Evolutionary conservation across 2,329 filamentous ascomycete genomes (phyloP).

Genomic region (Leptographium procerum): DNA sequence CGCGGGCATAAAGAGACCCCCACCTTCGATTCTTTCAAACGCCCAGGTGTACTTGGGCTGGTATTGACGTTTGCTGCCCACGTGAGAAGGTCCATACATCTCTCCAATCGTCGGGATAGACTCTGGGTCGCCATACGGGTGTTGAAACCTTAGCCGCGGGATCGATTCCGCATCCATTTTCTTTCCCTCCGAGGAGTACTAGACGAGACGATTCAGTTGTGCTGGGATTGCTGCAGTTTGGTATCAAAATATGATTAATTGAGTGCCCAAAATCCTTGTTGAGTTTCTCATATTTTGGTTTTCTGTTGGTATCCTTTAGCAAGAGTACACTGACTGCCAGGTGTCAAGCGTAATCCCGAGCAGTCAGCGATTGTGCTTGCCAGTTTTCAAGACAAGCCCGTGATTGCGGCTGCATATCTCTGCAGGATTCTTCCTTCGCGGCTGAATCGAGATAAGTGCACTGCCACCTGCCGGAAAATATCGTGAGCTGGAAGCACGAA

Average conservation of each 20-base stretch:
- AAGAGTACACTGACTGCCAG: background rate
- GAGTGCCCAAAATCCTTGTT: background rate
- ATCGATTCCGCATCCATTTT: background rate
- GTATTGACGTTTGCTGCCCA: no score
- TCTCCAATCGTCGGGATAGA: background rate
- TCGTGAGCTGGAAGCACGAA: background rate
- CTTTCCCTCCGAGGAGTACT: background rate
- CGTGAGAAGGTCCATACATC: background rate
- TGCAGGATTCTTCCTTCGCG: no score
- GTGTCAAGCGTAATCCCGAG: background rate
- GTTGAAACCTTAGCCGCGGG: background rate
- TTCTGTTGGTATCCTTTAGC: background rate
- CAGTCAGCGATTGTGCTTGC: background rate
- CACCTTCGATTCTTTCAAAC: background rate
- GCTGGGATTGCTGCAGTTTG: background rate
- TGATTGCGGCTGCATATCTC: no score
- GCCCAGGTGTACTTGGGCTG: no score
- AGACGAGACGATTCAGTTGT: background rate
- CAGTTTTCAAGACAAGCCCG: no score
- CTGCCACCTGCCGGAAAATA: background rate
- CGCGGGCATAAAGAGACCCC: background rate
- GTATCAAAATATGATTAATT: background rate
- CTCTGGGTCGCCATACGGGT: background rate
- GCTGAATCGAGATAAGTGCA: no score
- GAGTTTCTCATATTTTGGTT: background rate